These are phyloP conservation scores for Gentiana macrophylla DNA, from an alignment of 257 asterid species.

Conservation along the genomic window DNA sequence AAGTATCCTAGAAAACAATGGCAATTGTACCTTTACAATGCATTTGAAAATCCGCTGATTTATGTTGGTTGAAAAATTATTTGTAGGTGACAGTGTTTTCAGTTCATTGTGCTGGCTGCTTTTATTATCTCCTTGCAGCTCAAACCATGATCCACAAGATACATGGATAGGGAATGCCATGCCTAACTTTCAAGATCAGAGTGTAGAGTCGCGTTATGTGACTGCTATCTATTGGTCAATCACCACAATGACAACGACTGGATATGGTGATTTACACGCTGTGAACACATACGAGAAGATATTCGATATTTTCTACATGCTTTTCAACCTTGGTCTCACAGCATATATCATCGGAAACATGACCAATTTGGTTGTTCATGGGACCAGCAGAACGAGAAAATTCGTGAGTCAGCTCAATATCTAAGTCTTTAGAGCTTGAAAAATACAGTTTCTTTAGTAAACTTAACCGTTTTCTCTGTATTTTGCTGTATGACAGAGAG, in stretches of 20 bases:
- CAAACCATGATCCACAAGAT: slow-evolving; percentile 22
- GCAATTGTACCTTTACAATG: background rate
- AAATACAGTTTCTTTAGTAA: no score
- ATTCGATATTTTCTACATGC: slow-evolving; percentile 43
- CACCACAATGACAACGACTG: slow-evolving; percentile 52
- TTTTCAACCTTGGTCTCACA: slow-evolving; percentile 54
- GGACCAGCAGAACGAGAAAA: slow-evolving; percentile 60
- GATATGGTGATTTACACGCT: slow-evolving; percentile 78
- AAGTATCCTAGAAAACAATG: slow-evolving; percentile 19
- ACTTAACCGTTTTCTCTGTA: background rate
- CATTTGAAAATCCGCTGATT: background rate
- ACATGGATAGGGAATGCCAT: slow-evolving; percentile 44
- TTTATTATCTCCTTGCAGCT: slow-evolving; percentile 49
- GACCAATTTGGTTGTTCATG: slow-evolving; percentile 82
- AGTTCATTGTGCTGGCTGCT: slow-evolving; percentile 58
- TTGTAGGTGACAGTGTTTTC: slow-evolving; percentile 62
- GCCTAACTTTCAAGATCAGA: slow-evolving; percentile 15
- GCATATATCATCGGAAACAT: slow-evolving; percentile 75
- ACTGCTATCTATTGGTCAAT: slow-evolving; percentile 61
- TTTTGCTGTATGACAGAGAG: slow-evolving; percentile 38
- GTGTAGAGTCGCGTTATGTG: slow-evolving; percentile 35
- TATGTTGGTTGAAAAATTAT: slow-evolving; percentile 7
- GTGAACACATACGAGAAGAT: slow-evolving; percentile 48
- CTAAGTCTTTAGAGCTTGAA: no score
- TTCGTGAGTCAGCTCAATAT: slow-evolving; percentile 38